These are phyloP conservation scores for Herpetospermum pedunculosum DNA, from an alignment of 306 rosid genomes.

Conservation along the genomic window DNA sequence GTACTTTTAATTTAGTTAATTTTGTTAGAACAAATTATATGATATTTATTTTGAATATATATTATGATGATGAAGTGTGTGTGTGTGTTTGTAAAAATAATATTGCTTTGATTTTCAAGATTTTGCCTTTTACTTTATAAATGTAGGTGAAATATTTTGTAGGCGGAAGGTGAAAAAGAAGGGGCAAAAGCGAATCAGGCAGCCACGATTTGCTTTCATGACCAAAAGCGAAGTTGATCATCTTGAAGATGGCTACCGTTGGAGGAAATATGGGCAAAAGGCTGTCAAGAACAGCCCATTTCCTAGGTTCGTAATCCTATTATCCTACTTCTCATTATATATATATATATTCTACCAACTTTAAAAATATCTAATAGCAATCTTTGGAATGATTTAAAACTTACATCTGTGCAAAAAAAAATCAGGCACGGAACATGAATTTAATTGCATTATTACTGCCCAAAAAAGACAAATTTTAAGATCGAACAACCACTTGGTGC, in stretches of 20 bases:
- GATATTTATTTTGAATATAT: no score
- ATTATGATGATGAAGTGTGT: not conserved
- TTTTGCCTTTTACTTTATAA: slow-evolving; percentile 21
- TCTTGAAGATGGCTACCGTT: slow-evolving; percentile 95
- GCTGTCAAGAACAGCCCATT: slow-evolving; percentile 94
- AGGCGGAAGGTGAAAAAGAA: slow-evolving; percentile 70
- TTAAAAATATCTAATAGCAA: no score
- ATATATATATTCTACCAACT: no score
- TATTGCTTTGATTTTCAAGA: slow-evolving; percentile 15
- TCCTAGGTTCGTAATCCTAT: slow-evolving; percentile 49
- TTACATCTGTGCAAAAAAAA: no score
- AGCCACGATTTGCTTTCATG: slow-evolving; percentile 85
- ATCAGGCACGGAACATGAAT: no score
- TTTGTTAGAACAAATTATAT: not conserved
- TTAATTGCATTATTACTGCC: no score
- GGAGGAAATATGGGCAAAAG: slow-evolving; percentile 98
- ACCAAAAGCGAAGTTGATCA: slow-evolving; percentile 93
- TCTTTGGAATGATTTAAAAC: no score
- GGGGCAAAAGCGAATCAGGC: slow-evolving; percentile 84
- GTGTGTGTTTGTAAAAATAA: not conserved
- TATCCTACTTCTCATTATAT: slow-evolving; percentile 1
- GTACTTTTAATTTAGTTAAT: no score
- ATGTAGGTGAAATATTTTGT: slow-evolving; percentile 31
- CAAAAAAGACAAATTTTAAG: no score
- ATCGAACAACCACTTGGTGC: no score